These are phyloP conservation scores for Vairimorpha apis DNA, from an alignment of 371 early-diverging fungal species.

Conservation along the genomic window DNA sequence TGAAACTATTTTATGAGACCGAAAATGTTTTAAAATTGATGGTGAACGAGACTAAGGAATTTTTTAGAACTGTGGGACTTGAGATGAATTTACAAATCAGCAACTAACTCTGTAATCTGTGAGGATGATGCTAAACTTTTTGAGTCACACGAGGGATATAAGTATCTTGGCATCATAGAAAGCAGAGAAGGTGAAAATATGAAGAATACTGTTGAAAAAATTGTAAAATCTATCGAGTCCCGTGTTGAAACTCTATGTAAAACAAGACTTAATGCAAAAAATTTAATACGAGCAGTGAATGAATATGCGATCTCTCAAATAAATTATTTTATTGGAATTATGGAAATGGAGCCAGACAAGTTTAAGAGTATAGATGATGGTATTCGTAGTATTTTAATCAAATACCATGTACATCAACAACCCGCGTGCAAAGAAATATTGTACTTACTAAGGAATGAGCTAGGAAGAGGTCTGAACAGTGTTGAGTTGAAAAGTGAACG, in stretches of 20 bases:
- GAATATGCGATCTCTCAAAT: background rate
- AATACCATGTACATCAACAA: conserved; percentile 2
- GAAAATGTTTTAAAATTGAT: background rate
- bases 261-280: background rate
- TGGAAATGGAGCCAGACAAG: background rate
- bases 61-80: background rate
- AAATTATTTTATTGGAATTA: background rate
- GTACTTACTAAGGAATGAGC: background rate
- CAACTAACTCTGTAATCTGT: background rate
- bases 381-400: background rate
- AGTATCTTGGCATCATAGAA: conserved; percentile 1
- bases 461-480: background rate
- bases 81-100: conserved; percentile 3
- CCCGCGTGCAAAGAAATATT: background rate
- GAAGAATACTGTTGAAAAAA: background rate
- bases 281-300: background rate
- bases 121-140: background rate
- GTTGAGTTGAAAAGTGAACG: background rate
- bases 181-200: background rate
- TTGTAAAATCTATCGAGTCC: background rate
- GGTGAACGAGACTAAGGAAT: background rate
- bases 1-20: background rate
- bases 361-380: background rate
- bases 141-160: background rate
- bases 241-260: background rate